phyloP scores from a whole-genome alignment of 2,329 filamentous ascomycete genomes.

The Fusarium clavum region DNA sequence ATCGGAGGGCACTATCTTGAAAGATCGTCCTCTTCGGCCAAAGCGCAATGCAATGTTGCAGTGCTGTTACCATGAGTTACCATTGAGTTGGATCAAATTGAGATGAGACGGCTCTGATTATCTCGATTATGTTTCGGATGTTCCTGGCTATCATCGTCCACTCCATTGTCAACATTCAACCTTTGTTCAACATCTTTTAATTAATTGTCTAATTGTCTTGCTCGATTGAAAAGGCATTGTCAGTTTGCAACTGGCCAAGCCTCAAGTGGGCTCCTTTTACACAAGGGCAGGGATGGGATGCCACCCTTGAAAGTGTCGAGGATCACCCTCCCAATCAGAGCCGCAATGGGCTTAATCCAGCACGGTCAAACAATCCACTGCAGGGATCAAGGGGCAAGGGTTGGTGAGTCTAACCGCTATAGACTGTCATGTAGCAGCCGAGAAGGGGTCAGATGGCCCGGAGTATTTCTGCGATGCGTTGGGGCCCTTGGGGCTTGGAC shows the following conservation, averaged over 20 bases:
- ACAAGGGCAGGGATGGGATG: slow-evolving; percentile 27
- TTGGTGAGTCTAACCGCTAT: slow-evolving; percentile 19
- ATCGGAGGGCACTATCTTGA: neutral
- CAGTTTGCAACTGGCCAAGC: slow-evolving; percentile 34
- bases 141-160: neutral
- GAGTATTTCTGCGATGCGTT: slow-evolving; percentile 31
- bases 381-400: slow-evolving; percentile 18
- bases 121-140: slow-evolving; percentile 25
- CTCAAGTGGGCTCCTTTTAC: slow-evolving; percentile 30
- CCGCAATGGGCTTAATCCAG: slow-evolving; percentile 24
- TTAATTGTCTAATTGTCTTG: neutral
- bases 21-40: neutral
- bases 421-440: slow-evolving; percentile 10
- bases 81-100: neutral
- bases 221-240: slow-evolving; percentile 6
- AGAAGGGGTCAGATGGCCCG: slow-evolving; percentile 18
- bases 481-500: slow-evolving; percentile 12
- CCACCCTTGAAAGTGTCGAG: slow-evolving; percentile 20
- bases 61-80: neutral
- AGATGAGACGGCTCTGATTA: slow-evolving; percentile 14
- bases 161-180: neutral
- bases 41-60: slow-evolving; percentile 3
- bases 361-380: slow-evolving; percentile 31
- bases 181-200: neutral
- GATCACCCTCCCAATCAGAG: slow-evolving; percentile 38